Conservation (phyloP, 176 grass and related monocot genomes). For the Triticum dicoccoides region DNA sequence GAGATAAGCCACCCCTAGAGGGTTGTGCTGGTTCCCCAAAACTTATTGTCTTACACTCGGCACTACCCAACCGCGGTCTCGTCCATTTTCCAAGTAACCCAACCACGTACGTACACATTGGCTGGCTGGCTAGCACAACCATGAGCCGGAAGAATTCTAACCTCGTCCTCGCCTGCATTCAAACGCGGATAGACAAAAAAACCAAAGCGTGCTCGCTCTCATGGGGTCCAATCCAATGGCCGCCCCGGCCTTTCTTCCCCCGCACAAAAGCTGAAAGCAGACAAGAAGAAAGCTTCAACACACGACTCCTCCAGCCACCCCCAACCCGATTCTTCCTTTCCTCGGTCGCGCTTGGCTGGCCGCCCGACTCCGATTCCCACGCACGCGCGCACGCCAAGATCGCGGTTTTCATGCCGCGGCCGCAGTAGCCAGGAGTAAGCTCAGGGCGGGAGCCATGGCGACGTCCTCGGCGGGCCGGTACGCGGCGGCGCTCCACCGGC, state of each 20-base stretch:
- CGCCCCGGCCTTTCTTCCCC: conserved; percentile 44
- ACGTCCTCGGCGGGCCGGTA: conserved; percentile 34
- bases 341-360: background rate
- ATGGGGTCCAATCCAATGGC: conserved; percentile 55
- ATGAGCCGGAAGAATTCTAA: background rate
- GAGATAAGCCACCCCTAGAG: too few species aligned
- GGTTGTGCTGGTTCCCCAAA: too few species aligned
- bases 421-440: too few species aligned
- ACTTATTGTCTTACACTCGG: background rate
- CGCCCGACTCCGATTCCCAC: background rate
- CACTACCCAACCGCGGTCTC: background rate
- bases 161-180: background rate
- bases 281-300: conserved; percentile 44
- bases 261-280: conserved; percentile 32
- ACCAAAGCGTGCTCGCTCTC: conserved; percentile 22
- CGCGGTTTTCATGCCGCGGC: conserved; percentile 16
- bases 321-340: background rate
- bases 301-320: conserved; percentile 22
- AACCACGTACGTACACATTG: background rate
- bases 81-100: background rate
- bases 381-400: background rate
- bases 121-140: background rate
- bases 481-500: conserved; percentile 47
- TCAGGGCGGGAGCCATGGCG: conserved; percentile 43
- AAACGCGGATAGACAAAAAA: conserved; percentile 23